Conservation (phyloP, 345 rosid genomes). For the Cardamine resedifolia region DNA sequence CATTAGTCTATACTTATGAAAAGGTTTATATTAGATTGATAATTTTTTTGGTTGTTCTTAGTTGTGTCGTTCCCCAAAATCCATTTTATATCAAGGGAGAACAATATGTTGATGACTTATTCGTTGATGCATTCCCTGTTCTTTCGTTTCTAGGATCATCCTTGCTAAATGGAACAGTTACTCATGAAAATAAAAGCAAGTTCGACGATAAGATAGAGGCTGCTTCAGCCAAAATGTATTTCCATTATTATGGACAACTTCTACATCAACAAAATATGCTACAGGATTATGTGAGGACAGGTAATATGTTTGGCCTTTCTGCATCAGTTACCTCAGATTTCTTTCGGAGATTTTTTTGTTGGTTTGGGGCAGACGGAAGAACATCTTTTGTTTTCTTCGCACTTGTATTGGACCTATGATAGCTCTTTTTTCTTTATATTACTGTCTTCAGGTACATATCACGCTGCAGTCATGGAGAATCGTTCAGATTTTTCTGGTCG, state of each 20-base stretch:
- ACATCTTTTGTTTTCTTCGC: neutral
- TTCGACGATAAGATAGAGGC: conserved; percentile 85
- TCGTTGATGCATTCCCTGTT: neutral
- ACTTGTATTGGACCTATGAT: neutral
- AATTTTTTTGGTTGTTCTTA: neutral
- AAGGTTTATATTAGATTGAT: neutral
- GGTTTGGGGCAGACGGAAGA: too few species aligned
- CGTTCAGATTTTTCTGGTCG: conserved; percentile 79
- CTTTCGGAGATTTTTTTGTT: too few species aligned
- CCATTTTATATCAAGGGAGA: neutral
- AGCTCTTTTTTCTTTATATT: neutral
- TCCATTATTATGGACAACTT: conserved; percentile 91
- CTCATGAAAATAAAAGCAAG: conserved; percentile 58
- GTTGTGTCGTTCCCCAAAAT: neutral
- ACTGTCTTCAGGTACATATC: conserved; percentile 72
- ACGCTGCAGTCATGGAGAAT: conserved; percentile 93
- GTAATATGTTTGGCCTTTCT: conserved; percentile 42
- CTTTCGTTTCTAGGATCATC: conserved; percentile 43
- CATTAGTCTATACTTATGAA: neutral
- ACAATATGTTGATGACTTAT: neutral
- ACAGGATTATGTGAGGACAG: conserved; percentile 97
- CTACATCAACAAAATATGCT: conserved; percentile 97
- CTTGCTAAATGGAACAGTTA: conserved; percentile 55
- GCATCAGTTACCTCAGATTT: conserved; percentile 1
- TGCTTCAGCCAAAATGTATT: conserved; percentile 94